Evolutionary conservation across 768 basidiomycete species (phyloP).

Genomic region (Megacollybia marginata): DNA sequence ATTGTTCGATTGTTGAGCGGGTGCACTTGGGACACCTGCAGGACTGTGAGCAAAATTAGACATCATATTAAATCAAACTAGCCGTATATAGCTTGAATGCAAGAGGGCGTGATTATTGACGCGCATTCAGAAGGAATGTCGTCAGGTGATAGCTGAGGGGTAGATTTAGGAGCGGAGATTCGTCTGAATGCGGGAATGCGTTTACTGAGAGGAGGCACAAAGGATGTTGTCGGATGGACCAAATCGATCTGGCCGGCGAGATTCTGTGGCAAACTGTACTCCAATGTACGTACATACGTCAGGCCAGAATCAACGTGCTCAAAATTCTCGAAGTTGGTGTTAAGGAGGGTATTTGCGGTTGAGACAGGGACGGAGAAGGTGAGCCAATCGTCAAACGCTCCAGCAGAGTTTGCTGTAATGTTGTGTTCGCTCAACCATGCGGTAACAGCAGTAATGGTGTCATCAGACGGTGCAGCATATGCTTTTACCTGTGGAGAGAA

Average conservation of each 20-base stretch:
- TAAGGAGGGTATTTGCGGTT: constrained; percentile 26
- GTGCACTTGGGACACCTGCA: constrained; percentile 6
- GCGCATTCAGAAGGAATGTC: constrained; percentile 9
- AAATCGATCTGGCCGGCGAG: constrained; percentile 21
- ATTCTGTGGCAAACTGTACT: constrained; percentile 26
- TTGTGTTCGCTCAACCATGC: constrained; percentile 40
- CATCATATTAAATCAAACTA: too few relatives aligned
- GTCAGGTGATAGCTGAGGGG: constrained; percentile 16
- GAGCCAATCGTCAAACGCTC: constrained; percentile 34
- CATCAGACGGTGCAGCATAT: constrained; percentile 7
- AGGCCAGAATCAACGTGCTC: constrained; percentile 20
- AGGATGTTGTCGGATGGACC: constrained; percentile 25
- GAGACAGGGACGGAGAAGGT: constrained; percentile 21
- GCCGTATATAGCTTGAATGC: too few relatives aligned
- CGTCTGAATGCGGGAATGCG: constrained; percentile 10
- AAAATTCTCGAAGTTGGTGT: constrained; percentile 29
- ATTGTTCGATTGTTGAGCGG: constrained; percentile 6
- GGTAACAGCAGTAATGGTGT: constrained; percentile 21
- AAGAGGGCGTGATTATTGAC: constrained; percentile 10
- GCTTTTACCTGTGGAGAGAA: constrained; percentile 16
- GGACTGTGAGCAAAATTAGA: too few relatives aligned
- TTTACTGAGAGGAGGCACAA: constrained; percentile 14
- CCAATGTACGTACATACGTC: constrained; percentile 24
- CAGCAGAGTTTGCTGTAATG: constrained; percentile 22
- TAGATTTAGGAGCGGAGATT: constrained; percentile 25